phyloP scores from a whole-genome alignment of 202 grass and related monocot genomes.

The Schoenoplectus tabernaemontani region DNA sequence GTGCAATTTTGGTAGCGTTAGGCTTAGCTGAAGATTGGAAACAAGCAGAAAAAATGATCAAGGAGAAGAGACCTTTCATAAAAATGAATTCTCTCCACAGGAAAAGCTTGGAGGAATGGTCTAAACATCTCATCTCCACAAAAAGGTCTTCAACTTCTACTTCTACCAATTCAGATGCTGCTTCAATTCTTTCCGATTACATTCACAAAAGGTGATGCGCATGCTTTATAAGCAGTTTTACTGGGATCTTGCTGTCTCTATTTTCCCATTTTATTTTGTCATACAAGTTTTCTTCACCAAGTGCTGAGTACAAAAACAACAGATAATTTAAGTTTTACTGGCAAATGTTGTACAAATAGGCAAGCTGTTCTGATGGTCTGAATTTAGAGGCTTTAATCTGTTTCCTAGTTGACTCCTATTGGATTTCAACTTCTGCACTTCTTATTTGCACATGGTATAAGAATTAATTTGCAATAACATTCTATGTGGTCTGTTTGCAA shows the following conservation, averaged over 20 bases:
- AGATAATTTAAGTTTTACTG: neutral
- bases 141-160: conserved; percentile 32
- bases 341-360: neutral
- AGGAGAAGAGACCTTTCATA: conserved; percentile 70
- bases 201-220: conserved; percentile 23
- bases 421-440: neutral
- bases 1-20: conserved; percentile 64
- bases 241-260: neutral
- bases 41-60: conserved; percentile 74
- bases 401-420: neutral
- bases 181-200: conserved; percentile 76
- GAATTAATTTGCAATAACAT: neutral
- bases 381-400: neutral
- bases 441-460: neutral
- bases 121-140: conserved; percentile 47
- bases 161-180: conserved; percentile 38
- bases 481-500: neutral
- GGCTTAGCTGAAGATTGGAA: conserved; percentile 89
- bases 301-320: neutral
- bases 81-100: conserved; percentile 82
- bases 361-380: neutral
- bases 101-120: conserved; percentile 85
- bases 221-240: neutral
- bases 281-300: neutral
- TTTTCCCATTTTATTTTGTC: neutral